Evolutionary conservation across 2,329 filamentous ascomycete species (phyloP), one percentile per base, ranked within the genome.

Genomic region (Paecilomyces variotii): DNA sequence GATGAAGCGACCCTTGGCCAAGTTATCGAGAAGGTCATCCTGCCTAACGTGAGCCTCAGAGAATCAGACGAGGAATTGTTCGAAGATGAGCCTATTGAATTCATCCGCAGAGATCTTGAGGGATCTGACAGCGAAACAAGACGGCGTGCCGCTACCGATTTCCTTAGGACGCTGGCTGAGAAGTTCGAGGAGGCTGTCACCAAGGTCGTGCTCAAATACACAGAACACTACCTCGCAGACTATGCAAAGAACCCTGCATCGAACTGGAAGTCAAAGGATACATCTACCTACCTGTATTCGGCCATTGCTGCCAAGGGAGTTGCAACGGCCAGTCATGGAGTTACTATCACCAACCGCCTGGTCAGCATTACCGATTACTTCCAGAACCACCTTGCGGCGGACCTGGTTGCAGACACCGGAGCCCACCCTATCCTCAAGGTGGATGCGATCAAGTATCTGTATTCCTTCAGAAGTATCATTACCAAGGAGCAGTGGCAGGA

Each of bases 81-180:
- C 67, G 94, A 99, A 72, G 95, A 99, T 71, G 95, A 99, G 78
- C 94, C 94, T 0, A 99, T 99, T 64, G 94, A 99, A 74, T 99
- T 96, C 71, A 99, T 99, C 69, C 85, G 94, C 62, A 85, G 91
- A 68, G 94, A 99, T 74, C 80, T 99, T 54, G 94, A 99, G 73
- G 94, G 94, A 5, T 97, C 94, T 1, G 94, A 99, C 74, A 95
- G 89, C 57, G 94, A 97, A 72, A 99, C 94, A 1, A 83, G 94
- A 69, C 83, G 94, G 65, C 84, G 94, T 68, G 93, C 94, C 49
- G 92, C 95, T 0, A 97, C 93, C 0, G 94, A 97, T 72, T 99
- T 99, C 78, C 77, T 99, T 59, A 85, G 90, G 62, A 89, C 91
- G 69, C 82, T 99, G 53, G 88, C 96, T 70, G 89, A 93, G 67